Conservation (phyloP, 2,329 filamentous ascomycete species). For the Aspergillus terreus region DNA sequence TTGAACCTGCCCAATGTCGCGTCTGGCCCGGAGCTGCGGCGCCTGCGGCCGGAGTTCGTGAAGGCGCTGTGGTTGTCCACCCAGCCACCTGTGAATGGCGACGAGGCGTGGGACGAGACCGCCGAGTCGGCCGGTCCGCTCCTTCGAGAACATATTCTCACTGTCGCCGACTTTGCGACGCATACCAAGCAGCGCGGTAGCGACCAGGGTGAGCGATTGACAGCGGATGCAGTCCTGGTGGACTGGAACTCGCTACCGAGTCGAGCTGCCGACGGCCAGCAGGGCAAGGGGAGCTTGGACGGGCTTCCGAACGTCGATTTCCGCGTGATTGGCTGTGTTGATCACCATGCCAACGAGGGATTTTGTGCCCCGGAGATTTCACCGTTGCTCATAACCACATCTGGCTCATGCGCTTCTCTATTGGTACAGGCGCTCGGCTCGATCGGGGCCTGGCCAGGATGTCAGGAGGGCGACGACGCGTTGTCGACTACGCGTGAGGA, state of each 20-base stretch:
- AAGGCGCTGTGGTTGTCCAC: conserved; percentile 52
- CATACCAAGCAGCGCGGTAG: conserved; percentile 13
- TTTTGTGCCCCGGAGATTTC: conserved; percentile 44
- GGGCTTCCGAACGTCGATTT: conserved; percentile 40
- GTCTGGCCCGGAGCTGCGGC: conserved; percentile 45
- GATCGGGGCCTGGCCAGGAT: conserved; percentile 39
- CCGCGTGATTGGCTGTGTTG: conserved; percentile 53
- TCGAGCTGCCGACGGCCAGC: conserved; percentile 42
- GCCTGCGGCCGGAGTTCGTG: conserved; percentile 57
- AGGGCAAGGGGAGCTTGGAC: conserved; percentile 46
- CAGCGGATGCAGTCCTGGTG: conserved; percentile 34
- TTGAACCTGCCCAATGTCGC: conserved; percentile 52
- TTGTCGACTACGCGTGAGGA: conserved; percentile 35
- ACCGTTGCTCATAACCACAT: conserved; percentile 52
- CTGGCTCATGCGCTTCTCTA: conserved; percentile 58
- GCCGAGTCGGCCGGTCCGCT: conserved; percentile 21
- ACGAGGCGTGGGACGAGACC: conserved; percentile 22
- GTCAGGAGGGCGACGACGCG: conserved; percentile 23
- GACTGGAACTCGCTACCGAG: conserved; percentile 45
- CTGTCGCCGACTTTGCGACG: conserved; percentile 36
- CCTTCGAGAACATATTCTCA: conserved; percentile 36
- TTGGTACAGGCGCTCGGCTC: conserved; percentile 50
- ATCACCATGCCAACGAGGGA: conserved; percentile 60
- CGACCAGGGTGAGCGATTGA: neutral
- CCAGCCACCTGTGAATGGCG: conserved; percentile 12